A percentile compares a stretch with the other conserved stretches of the same genome.
Conservation (phyloP, 306 rosid species). For the Rubus parviflorus region DNA sequence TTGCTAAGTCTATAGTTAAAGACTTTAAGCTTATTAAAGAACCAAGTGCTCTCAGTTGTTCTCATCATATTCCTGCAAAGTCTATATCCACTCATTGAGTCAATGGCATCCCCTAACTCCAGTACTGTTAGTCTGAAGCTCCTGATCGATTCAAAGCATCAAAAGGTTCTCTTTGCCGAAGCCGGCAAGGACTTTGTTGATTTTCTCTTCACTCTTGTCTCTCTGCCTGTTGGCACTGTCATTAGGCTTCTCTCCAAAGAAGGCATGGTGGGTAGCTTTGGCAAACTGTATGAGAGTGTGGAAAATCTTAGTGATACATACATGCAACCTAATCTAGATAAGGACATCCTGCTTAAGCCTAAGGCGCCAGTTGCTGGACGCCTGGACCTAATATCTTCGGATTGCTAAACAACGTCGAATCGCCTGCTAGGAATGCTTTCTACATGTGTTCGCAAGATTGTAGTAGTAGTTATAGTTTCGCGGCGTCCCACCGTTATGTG, state of each 20-base stretch:
- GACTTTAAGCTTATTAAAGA: neutral
- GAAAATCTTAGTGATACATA: constrained; percentile 7
- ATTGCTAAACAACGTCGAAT: neutral
- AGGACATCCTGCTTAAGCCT: constrained; percentile 5
- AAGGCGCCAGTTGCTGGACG: neutral
- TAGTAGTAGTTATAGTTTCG: no score
- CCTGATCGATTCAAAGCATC: neutral
- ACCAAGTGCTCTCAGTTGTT: neutral
- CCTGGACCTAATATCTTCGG: neutral
- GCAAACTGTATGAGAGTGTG: constrained; percentile 23
- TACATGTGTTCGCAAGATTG: neutral
- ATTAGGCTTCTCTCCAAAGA: neutral
- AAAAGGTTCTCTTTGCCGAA: constrained; percentile 31
- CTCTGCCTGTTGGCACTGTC: constrained; percentile 16
- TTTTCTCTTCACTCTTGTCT: constrained; percentile 29
- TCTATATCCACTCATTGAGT: neutral
- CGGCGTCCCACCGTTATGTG: neutral
- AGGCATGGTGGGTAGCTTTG: constrained; percentile 18
- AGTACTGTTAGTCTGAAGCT: constrained; percentile 14
- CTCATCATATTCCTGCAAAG: no score
- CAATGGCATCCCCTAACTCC: neutral
- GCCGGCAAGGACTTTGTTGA: constrained; percentile 27
- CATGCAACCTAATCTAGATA: neutral
- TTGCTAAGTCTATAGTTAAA: no score
- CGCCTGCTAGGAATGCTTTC: neutral